These are phyloP conservation scores for Hibiscus tridactylites DNA, from an alignment of 345 rosid species.

Conservation along the genomic window DNA sequence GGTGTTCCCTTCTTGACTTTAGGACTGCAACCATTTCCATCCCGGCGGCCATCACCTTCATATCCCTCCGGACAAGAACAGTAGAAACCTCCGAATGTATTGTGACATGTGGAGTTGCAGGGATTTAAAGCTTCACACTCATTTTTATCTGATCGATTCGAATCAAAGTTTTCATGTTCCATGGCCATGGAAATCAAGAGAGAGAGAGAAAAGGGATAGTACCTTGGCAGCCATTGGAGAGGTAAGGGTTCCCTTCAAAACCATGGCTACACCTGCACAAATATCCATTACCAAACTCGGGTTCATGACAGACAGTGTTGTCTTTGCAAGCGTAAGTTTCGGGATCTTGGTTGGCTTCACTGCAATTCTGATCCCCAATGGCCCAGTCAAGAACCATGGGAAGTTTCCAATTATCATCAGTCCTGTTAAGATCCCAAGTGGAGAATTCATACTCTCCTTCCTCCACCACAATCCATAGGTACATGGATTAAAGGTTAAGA, in stretches of 20 bases:
- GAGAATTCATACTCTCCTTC: background rate
- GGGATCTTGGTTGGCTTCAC: background rate
- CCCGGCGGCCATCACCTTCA: background rate
- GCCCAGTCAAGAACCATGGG: constrained; percentile 20
- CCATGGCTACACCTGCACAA: background rate
- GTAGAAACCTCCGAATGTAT: background rate
- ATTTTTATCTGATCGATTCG: constrained; percentile 3
- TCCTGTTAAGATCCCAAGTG: background rate
- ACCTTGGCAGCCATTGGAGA: constrained; percentile 12
- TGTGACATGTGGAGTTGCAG: background rate
- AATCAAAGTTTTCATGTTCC: background rate
- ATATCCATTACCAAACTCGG: background rate
- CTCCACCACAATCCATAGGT: constrained; percentile 21
- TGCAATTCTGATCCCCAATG: background rate
- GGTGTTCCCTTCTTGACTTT: background rate
- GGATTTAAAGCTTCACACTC: background rate
- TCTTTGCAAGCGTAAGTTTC: constrained; percentile 7
- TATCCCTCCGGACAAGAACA: background rate
- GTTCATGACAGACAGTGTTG: constrained; percentile 1
- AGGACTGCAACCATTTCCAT: constrained; percentile 2
- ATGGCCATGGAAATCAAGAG: background rate
- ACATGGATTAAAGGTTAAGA: constrained; percentile 22
- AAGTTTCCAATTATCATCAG: background rate
- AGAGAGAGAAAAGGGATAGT: background rate
- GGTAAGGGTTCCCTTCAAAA: constrained; percentile 14